Evolutionary conservation across 2,329 filamentous ascomycete genomes (phyloP).

Genomic region (Diaporthe vexans): DNA sequence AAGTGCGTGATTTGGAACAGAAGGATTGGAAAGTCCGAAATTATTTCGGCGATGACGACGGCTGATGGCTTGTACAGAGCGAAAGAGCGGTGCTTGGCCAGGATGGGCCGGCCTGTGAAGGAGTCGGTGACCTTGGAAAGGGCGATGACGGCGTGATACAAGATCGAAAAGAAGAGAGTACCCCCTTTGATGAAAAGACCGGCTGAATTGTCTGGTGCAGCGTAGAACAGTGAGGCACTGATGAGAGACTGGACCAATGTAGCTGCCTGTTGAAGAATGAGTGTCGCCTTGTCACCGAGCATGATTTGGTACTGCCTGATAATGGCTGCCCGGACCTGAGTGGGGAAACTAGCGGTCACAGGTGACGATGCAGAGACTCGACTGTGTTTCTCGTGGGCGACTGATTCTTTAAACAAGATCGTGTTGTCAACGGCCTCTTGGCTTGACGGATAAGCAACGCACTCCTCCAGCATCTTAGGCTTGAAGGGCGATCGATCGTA

Average conservation of each 20-base stretch:
- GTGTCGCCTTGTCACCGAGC: slow-evolving; percentile 74
- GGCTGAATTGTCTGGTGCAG: slow-evolving; percentile 67
- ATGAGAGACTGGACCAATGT: slow-evolving; percentile 73
- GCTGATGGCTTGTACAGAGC: slow-evolving; percentile 70
- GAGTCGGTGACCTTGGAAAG: slow-evolving; percentile 77
- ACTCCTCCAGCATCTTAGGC: slow-evolving; percentile 66
- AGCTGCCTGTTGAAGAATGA: slow-evolving; percentile 72
- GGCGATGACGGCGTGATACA: slow-evolving; percentile 73
- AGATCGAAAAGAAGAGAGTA: slow-evolving; percentile 73
- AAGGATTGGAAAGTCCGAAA: slow-evolving; percentile 68
- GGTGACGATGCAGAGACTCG: slow-evolving; percentile 67
- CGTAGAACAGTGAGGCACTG: slow-evolving; percentile 77
- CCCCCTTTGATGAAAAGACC: slow-evolving; percentile 76
- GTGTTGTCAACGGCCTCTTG: slow-evolving; percentile 64
- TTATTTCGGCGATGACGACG: slow-evolving; percentile 69
- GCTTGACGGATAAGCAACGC: slow-evolving; percentile 66
- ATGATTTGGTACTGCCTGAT: slow-evolving; percentile 75
- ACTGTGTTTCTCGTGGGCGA: slow-evolving; percentile 68
- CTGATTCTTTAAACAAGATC: slow-evolving; percentile 65
- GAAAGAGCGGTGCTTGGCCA: slow-evolving; percentile 71
- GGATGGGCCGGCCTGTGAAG: slow-evolving; percentile 71
- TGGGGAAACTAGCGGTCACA: slow-evolving; percentile 66
- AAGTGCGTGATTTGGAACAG: slow-evolving; percentile 72
- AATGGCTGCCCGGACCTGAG: slow-evolving; percentile 70
- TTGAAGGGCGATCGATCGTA: slow-evolving; percentile 69